Evolutionary conservation across 1,284 basidiomycete genomes (phyloP).

Genomic region (Trametes versicolor): DNA sequence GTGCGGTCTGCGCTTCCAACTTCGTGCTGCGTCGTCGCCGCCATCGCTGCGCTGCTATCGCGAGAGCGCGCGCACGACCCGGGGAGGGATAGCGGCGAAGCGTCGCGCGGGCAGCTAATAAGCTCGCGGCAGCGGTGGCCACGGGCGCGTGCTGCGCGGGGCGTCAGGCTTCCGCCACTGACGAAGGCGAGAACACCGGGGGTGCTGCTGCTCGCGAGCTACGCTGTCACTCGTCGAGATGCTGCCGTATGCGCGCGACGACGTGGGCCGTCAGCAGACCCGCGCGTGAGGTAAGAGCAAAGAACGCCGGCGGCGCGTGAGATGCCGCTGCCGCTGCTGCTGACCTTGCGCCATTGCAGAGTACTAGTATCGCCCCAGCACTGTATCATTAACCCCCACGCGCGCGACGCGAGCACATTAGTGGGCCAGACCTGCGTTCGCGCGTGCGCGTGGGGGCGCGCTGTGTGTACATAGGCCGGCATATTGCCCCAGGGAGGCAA

Average conservation of each 20-base stretch:
- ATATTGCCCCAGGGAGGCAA: not conserved
- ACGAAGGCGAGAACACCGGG: not conserved
- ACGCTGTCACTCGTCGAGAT: slow-evolving; percentile 15
- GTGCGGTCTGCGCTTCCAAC: not conserved
- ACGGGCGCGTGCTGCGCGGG: not conserved
- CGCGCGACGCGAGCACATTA: not conserved
- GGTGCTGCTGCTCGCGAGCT: not conserved
- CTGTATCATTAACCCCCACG: not conserved
- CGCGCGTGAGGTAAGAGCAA: slow-evolving; percentile 16
- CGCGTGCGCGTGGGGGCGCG: not conserved
- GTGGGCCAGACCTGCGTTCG: not conserved
- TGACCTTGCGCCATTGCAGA: not conserved
- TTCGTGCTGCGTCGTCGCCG: not conserved
- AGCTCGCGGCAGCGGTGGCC: slow-evolving; percentile 5
- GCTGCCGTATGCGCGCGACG: slow-evolving; percentile 28
- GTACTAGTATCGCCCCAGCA: not conserved
- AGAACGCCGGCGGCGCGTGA: slow-evolving; percentile 15
- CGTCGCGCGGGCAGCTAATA: no score
- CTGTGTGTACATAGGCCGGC: not conserved
- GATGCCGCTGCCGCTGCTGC: not conserved
- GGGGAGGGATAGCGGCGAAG: slow-evolving; percentile 2
- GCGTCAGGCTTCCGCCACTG: not conserved
- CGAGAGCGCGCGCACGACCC: not conserved
- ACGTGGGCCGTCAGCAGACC: slow-evolving; percentile 27
- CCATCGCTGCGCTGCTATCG: not conserved